These are phyloP conservation scores for Rhodosporidiobolus odoratus DNA, from an alignment of 768 basidiomycete species.

Conservation along the genomic window DNA sequence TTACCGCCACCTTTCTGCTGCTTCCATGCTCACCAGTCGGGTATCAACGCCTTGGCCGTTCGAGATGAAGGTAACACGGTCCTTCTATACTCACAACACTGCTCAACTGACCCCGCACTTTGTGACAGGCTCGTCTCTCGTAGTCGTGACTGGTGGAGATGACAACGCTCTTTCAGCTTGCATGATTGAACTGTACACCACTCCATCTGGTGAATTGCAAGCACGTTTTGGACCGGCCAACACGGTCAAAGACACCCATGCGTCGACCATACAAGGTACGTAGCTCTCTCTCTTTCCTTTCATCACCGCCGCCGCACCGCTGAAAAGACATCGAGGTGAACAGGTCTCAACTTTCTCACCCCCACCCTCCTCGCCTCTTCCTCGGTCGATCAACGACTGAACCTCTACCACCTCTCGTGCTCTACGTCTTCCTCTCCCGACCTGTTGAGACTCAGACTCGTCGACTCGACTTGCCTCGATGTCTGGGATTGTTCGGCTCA, in stretches of 20 bases:
- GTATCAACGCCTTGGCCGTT: conserved; percentile 16
- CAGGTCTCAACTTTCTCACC: conserved; percentile 17
- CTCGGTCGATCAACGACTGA: conserved; percentile 18
- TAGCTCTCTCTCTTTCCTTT: too few species aligned
- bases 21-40: conserved; percentile 4
- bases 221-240: not conserved
- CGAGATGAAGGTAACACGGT: not conserved
- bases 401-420: not conserved
- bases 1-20: not conserved
- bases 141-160: conserved; percentile 9
- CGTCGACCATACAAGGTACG: conserved; percentile 14
- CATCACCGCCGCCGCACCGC: too few species aligned
- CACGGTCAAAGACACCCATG: not conserved
- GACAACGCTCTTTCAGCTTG: conserved; percentile 15
- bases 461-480: conserved; percentile 10
- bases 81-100: not conserved
- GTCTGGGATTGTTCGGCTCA: conserved; percentile 13
- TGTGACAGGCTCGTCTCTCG: not conserved
- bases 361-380: conserved; percentile 10
- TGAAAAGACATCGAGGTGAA: not conserved
- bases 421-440: not conserved
- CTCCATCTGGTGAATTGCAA: not conserved
- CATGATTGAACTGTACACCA: too few species aligned
- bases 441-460: not conserved
- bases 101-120: not conserved